Base-by-base conservation (phyloP, 176 grass and related monocot genomes). In the Phyllostachys edulis region DNA sequence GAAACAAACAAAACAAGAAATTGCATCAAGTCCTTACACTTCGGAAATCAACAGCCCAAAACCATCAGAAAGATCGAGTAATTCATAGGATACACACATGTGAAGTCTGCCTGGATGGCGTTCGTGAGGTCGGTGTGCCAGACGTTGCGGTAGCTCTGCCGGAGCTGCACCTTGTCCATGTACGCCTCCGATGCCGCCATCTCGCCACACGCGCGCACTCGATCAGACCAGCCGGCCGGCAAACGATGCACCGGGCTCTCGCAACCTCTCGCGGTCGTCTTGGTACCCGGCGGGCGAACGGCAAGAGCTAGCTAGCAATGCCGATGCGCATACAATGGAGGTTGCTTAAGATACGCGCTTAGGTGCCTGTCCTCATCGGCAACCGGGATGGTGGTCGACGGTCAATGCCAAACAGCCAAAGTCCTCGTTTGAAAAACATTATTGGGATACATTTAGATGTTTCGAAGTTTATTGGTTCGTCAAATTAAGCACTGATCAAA, bases 71-170 rank as follows among this genome's bases (percentile, higher is more conserved):
- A 49, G 14, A 0, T 15, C 1, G 66, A 16, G 13, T 27, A 21
- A 3, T 8, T 26, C 13, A 57, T 1, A 67, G 54, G 69, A 23
- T 27, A 51, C 59, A 1, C 49, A 98, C 93, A 94, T 56, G 96
- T 91, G 80, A 85, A 80, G 60, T 96, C 91, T 0, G 87, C 87
- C n/a, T 69, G 50, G 77, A 88, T 88, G n/a, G 96, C 91, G 89
- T 46, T 77, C 75, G 89, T 81, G 87, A 98, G 93, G 80, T 98
- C 91, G 49, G 93, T 94, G 84, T 95, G 96, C 96, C 93, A 98
- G 59, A 98, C 52, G 88, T 98, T 98, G 69, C 87, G 89, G 85
- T 98, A 98, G 93, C 67, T 92, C 91, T 92, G 89, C 73, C 88
- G 89, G 46, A 90, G 85, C 93, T 95, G 67, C 96, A 90, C 86